Percentiles rank a stretch among this genome's conserved stretches.
Conservation (phyloP, 78 protist species). For the Dictyostelium firmibasis region DNA sequence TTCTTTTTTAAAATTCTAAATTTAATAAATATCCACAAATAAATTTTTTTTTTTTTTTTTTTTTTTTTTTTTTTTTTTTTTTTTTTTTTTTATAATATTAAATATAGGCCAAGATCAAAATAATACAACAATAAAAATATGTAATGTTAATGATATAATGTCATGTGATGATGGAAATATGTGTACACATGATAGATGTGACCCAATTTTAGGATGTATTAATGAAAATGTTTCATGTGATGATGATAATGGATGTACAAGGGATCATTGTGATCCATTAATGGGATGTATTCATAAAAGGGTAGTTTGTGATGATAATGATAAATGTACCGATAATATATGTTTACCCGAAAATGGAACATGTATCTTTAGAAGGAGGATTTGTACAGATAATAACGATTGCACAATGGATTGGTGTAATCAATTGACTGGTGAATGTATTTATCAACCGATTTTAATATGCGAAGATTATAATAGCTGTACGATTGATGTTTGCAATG, state of each 20-base stretch:
- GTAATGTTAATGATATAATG: too few relatives aligned
- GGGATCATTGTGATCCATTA: neutral
- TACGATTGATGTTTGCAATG: neutral
- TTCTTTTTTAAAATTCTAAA: too few relatives aligned
- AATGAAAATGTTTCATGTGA: conserved; percentile 8
- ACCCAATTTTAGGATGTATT: conserved; percentile 16
- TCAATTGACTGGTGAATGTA: neutral
- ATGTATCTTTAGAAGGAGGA: neutral
- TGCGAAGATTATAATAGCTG: neutral
- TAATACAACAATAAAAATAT: neutral
- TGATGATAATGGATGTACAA: conserved; percentile 41
- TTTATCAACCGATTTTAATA: neutral
- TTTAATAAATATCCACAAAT: too few relatives aligned
- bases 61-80: too few relatives aligned
- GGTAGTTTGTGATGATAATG: conserved; percentile 15
- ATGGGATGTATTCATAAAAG: conserved; percentile 9
- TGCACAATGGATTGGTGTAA: conserved; percentile 51
- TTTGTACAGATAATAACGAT: conserved; percentile 20
- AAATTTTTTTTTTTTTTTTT: too few relatives aligned
- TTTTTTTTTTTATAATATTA: too few relatives aligned
- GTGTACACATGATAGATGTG: conserved; percentile 52
- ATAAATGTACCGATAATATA: conserved; percentile 14
- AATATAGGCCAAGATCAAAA: neutral
- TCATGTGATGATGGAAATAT: conserved; percentile 52
- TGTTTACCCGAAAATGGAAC: neutral